Evolutionary conservation across 306 rosid genomes (phyloP).

Genomic region (Acmispon strigosus): DNA sequence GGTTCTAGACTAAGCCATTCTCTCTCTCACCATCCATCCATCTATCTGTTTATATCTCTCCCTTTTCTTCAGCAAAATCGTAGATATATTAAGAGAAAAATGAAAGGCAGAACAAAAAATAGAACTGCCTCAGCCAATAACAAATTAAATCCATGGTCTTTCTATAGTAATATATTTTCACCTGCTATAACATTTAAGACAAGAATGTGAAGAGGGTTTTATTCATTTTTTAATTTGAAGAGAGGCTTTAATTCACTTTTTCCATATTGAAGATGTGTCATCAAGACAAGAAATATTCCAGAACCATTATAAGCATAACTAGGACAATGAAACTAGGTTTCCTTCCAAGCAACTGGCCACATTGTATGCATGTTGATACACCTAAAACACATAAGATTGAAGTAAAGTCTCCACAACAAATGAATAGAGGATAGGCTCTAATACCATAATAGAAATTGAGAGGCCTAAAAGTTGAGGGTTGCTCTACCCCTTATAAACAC

Average conservation of each 20-base stretch:
- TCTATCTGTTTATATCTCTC: background rate
- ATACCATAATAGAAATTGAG: no score
- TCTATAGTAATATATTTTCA: background rate
- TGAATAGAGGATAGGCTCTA: no score
- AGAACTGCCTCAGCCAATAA: background rate
- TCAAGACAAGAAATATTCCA: background rate
- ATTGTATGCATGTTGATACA: background rate
- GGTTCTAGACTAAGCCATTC: background rate
- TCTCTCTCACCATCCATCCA: background rate
- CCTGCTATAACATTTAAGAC: background rate
- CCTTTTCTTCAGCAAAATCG: background rate
- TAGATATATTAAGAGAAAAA: background rate
- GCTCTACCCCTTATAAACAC: no score
- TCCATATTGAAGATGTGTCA: background rate
- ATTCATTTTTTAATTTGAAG: slow-evolving; percentile 12
- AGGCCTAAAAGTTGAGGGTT: no score
- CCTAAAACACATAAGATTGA: background rate
- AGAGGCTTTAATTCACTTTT: background rate
- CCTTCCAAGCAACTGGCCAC: background rate
- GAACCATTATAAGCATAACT: background rate
- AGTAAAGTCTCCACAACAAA: no score
- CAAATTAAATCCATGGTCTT: background rate
- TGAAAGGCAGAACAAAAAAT: background rate
- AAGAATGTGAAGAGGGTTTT: background rate
- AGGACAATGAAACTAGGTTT: background rate